phyloP scores from a whole-genome alignment of 225 moss, liverwort and hornwort genomes.

The Lunularia cruciata region DNA sequence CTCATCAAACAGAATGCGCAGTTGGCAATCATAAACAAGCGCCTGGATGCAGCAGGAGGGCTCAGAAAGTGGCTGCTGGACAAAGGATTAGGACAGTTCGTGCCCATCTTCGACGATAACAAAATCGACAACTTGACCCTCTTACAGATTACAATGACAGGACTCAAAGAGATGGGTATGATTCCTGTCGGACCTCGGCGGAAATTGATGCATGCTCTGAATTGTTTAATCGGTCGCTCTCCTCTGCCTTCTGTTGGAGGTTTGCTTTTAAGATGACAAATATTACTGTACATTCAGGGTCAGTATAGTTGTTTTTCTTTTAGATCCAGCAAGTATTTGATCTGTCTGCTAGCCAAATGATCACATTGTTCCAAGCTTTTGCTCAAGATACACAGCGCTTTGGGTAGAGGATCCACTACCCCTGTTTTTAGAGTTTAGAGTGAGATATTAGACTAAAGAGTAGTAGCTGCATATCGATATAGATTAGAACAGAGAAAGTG shows the following conservation, averaged over 20 bases:
- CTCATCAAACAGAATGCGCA: constrained; percentile 36
- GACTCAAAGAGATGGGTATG: constrained; percentile 46
- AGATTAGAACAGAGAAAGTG: too few relatives aligned
- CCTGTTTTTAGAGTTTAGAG: not conserved
- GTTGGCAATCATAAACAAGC: constrained; percentile 35
- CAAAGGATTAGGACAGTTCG: constrained; percentile 36
- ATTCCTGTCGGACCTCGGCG: constrained; percentile 45
- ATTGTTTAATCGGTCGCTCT: constrained; percentile 23
- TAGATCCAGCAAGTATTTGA: too few relatives aligned
- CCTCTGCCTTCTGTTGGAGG: constrained; percentile 6
- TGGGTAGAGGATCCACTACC: not conserved
- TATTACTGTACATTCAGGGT: too few relatives aligned
- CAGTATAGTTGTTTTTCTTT: not conserved
- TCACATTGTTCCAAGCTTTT: not conserved
- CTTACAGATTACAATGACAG: constrained; percentile 43
- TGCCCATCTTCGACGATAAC: constrained; percentile 37
- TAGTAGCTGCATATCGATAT: too few relatives aligned
- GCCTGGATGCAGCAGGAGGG: constrained; percentile 45
- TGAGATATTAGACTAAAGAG: too few relatives aligned
- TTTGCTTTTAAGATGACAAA: constrained; percentile 6
- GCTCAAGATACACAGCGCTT: not conserved
- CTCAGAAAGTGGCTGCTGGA: constrained; percentile 40
- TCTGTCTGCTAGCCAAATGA: not conserved
- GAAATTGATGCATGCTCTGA: constrained; percentile 45
- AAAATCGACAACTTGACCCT: constrained; percentile 36